Evolutionary conservation across 805 yeast species (phyloP).

Genomic region (Isabelozyma heimii): DNA sequence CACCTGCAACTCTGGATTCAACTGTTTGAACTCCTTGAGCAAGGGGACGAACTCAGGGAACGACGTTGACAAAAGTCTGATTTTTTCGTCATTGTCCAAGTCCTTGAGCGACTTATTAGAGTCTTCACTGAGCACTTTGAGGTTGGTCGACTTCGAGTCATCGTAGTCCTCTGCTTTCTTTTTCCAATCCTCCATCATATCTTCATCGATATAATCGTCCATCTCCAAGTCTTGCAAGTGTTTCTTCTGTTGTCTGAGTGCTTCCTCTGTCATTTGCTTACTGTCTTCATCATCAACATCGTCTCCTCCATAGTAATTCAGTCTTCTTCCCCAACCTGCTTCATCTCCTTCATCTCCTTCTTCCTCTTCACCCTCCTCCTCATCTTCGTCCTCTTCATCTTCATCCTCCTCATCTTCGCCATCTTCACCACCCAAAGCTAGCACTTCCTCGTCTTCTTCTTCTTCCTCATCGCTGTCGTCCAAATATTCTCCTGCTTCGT

Average conservation of each 20-base stretch:
- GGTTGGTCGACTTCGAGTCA: slow-evolving; percentile 11
- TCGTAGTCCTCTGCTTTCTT: slow-evolving; percentile 50
- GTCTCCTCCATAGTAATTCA: slow-evolving; percentile 60
- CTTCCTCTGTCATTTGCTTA: slow-evolving; percentile 81
- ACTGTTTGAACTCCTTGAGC: slow-evolving; percentile 51
- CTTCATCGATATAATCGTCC: slow-evolving; percentile 65
- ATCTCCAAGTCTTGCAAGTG: slow-evolving; percentile 71
- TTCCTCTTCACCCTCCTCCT: slow-evolving; percentile 29
- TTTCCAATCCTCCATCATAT: slow-evolving; percentile 76
- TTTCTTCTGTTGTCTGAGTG: slow-evolving; percentile 75
- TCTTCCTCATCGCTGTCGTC: slow-evolving; percentile 48
- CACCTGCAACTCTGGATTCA: slow-evolving; percentile 12
- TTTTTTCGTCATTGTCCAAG: slow-evolving; percentile 53
- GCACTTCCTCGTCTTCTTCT: slow-evolving; percentile 33
- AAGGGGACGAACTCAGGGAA: slow-evolving; percentile 87
- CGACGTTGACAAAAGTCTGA: slow-evolving; percentile 51
- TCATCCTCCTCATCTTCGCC: slow-evolving; percentile 34
- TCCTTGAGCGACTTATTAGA: slow-evolving; percentile 9
- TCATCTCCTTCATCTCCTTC: slow-evolving; percentile 24
- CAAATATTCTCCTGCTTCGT: slow-evolving; percentile 50
- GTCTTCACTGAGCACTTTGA: slow-evolving; percentile 41
- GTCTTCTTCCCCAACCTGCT: slow-evolving; percentile 43
- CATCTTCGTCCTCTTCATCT: slow-evolving; percentile 36
- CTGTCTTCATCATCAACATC: slow-evolving; percentile 73
- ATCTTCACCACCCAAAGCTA: neutral